These are phyloP conservation scores for Symmetrospora coprosmae DNA, from an alignment of 768 basidiomycete genomes.

Conservation along the genomic window DNA sequence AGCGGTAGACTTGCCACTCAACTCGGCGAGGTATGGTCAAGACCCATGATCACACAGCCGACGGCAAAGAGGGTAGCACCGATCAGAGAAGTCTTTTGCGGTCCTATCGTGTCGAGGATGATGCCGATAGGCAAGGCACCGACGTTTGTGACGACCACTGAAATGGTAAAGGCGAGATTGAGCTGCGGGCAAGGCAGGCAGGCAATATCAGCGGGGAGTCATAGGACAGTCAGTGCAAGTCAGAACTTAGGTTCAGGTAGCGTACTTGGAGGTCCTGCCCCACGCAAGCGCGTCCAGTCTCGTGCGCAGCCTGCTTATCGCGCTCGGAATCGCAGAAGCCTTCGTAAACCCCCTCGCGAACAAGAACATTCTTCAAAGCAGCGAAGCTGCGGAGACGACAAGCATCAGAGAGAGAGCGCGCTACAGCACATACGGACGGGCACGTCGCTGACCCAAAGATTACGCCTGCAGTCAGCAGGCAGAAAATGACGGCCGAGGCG, in stretches of 20 bases:
- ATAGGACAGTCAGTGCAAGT: background rate
- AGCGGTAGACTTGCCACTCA: no score
- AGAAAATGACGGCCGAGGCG: background rate
- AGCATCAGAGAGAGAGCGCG: background rate
- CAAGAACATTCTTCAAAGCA: slow-evolving; percentile 10
- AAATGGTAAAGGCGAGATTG: slow-evolving; percentile 37
- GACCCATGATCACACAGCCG: slow-evolving; percentile 36
- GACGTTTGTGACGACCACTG: slow-evolving; percentile 38
- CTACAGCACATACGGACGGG: background rate
- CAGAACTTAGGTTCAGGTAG: background rate
- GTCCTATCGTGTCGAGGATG: slow-evolving; percentile 35
- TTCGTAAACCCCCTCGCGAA: slow-evolving; percentile 7
- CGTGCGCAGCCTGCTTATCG: background rate
- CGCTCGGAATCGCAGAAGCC: slow-evolving; percentile 1
- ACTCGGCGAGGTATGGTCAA: no score
- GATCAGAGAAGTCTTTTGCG: slow-evolving; percentile 34
- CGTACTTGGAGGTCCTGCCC: slow-evolving; percentile 11
- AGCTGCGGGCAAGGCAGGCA: background rate
- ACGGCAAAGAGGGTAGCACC: slow-evolving; percentile 36
- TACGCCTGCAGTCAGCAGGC: slow-evolving; percentile 5
- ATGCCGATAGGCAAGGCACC: slow-evolving; percentile 26
- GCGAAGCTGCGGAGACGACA: background rate
- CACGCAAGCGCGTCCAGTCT: slow-evolving; percentile 10
- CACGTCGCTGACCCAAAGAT: slow-evolving; percentile 1
- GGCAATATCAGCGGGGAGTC: background rate